These are phyloP conservation scores for Pyricularia sp. DNA, from an alignment of 2,329 filamentous ascomycete species.

Conservation along the genomic window DNA sequence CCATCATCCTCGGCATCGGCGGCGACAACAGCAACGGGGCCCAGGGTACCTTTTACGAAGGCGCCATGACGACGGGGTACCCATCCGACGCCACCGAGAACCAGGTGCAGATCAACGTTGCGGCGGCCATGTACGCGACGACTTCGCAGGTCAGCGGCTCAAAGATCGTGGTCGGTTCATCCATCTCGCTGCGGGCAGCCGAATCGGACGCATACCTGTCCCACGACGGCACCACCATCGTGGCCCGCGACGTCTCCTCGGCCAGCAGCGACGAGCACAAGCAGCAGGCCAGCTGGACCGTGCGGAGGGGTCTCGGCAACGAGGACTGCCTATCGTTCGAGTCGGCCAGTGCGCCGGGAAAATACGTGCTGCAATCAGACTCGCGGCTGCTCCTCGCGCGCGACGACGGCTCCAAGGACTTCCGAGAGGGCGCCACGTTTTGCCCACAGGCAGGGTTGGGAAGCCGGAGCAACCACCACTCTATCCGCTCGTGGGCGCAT, in stretches of 20 bases:
- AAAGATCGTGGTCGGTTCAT: constrained; percentile 31
- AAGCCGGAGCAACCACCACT: constrained; percentile 27
- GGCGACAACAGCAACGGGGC: constrained; percentile 48
- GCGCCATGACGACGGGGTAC: constrained; percentile 49
- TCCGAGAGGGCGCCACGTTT: constrained; percentile 50
- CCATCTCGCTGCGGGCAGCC: constrained; percentile 36
- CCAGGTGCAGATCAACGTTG: constrained; percentile 45
- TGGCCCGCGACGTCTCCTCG: constrained; percentile 11
- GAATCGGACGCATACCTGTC: constrained; percentile 42
- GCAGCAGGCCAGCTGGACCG: constrained; percentile 37
- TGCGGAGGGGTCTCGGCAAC: constrained; percentile 41
- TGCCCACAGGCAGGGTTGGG: constrained; percentile 39
- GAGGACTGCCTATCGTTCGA: constrained; percentile 48
- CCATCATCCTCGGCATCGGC: constrained; percentile 58
- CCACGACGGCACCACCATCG: constrained; percentile 35
- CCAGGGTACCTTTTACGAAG: constrained; percentile 53
- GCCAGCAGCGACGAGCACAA: constrained; percentile 36
- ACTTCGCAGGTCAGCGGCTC: constrained; percentile 32
- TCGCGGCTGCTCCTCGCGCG: constrained; percentile 36
- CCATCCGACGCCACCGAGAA: constrained; percentile 46
- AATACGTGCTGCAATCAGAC: constrained; percentile 42
- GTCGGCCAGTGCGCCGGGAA: constrained; percentile 42
- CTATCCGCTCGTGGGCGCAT: constrained; percentile 45
- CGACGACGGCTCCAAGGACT: constrained; percentile 41
- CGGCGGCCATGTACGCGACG: constrained; percentile 41